Base-by-base conservation (phyloP, 2,329 filamentous ascomycete genomes). In the Beauveria scarabaeidicola region DNA sequence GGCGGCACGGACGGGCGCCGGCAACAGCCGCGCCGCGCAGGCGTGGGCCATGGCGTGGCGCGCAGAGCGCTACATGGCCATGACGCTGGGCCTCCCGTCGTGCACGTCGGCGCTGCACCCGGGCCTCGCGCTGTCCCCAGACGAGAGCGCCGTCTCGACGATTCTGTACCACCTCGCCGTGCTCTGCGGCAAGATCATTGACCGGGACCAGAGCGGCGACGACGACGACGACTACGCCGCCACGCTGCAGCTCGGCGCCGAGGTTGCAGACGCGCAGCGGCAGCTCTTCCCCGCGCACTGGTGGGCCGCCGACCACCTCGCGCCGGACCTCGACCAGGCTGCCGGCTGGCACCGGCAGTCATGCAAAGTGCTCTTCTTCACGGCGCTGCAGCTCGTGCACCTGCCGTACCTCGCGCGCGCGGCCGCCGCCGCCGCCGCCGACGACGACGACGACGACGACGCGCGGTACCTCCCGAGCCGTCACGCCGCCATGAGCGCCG, bases 11-110 rank as follows among this genome's bases (percentile, higher is more conserved):
- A 8, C 25, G 25, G 15, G 21, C 13, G 13, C 25, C 13, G 23
- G 52, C 21, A 17, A 55, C 11, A 13, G 52, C 27, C 17, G 46
- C 5, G 13, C 21, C n/a, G 40, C 27, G 5, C 53, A 36, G 15
- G 61, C 74, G 4, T 80, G 77, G 78, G 67, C 69, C 19, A 63
- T 68, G 8, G 62, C 78, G 15, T 73, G 72, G 61, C 67, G 72
- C 23, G 64, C 70, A 2, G 82, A 85, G 62, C 73, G 81, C 32
- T 77, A 78, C 62, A 65, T 81, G 6, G 79, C 79, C 25, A 66
- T 82, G 19, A 70, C 82, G n/a, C 72, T 84, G 3, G 81, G 81
- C 13, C 72, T 84, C 7, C 81, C 81, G 3, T 75, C 74, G 58
- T 72, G 69, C 1, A 67, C 76, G 17, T 63, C 71, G 0, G 71